These are phyloP conservation scores for Metrosideros polymorpha DNA, from an alignment of 441 rosid species.

Conservation along the genomic window DNA sequence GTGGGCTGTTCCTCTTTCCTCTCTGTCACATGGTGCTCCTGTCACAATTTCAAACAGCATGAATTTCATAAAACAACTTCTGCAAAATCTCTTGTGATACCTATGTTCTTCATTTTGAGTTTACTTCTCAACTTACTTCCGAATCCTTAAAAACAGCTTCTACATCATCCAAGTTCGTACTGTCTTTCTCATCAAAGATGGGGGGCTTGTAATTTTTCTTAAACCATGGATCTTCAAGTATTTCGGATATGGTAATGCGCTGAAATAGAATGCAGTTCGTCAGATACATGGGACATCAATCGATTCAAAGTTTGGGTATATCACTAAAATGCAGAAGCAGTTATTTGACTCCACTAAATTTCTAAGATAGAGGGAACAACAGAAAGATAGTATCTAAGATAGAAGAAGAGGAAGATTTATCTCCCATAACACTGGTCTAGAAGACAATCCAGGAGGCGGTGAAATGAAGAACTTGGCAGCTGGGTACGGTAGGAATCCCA, in stretches of 20 bases:
- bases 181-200: constrained; percentile 62
- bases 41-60: constrained; percentile 5
- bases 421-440: neutral
- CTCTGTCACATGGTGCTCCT: constrained; percentile 91
- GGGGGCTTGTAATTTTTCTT: constrained; percentile 74
- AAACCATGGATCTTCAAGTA: constrained; percentile 87
- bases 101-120: neutral
- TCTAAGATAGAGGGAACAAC: neutral
- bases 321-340: neutral
- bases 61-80: constrained; percentile 1
- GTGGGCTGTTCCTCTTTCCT: constrained; percentile 76
- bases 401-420: neutral
- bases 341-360: neutral
- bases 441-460: neutral
- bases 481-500: neutral
- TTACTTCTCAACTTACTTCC: constrained; percentile 35
- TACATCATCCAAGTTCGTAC: constrained; percentile 71
- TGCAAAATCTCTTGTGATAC: neutral
- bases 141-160: constrained; percentile 91
- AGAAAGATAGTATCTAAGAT: neutral
- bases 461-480: neutral
- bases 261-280: constrained; percentile 18
- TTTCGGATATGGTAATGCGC: constrained; percentile 74
- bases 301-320: neutral
- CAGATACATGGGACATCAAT: neutral